Evolutionary conservation across 495 filamentous ascomycete genomes (phyloP).

Genomic region (Amphirosellinia nigrospora): DNA sequence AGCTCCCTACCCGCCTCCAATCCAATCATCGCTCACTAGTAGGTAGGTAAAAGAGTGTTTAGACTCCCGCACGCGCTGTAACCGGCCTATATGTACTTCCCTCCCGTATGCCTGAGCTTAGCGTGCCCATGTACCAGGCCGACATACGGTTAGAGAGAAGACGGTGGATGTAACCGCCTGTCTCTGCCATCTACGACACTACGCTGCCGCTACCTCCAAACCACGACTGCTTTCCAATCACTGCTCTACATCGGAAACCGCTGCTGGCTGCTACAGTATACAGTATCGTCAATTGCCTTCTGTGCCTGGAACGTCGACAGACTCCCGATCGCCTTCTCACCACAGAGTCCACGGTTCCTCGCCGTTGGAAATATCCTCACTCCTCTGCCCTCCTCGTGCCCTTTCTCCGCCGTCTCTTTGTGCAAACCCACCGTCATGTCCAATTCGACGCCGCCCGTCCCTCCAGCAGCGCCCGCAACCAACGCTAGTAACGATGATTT

Average conservation of each 20-base stretch:
- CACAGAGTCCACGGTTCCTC: constrained; percentile 23
- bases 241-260: constrained; percentile 1
- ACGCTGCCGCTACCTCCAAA: background rate
- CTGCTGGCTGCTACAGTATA: background rate
- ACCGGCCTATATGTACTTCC: background rate
- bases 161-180: too few relatives aligned
- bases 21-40: too few relatives aligned
- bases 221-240: constrained; percentile 7
- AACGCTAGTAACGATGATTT: constrained; percentile 44
- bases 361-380: constrained; percentile 24
- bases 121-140: background rate
- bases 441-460: constrained; percentile 40
- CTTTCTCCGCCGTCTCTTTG: constrained; percentile 21
- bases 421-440: constrained; percentile 37
- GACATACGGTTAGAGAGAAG: constrained; percentile 3
- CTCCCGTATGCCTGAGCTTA: background rate
- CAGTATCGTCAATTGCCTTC: constrained; percentile 13
- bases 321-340: background rate
- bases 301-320: constrained; percentile 8
- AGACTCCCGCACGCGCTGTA: background rate
- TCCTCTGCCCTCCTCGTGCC: constrained; percentile 1
- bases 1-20: background rate
- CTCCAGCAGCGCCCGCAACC: constrained; percentile 35
- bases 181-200: background rate
- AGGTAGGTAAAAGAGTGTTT: background rate